Evolutionary conservation across 1,284 basidiomycete genomes (phyloP).

Genomic region (Pascua sp.): DNA sequence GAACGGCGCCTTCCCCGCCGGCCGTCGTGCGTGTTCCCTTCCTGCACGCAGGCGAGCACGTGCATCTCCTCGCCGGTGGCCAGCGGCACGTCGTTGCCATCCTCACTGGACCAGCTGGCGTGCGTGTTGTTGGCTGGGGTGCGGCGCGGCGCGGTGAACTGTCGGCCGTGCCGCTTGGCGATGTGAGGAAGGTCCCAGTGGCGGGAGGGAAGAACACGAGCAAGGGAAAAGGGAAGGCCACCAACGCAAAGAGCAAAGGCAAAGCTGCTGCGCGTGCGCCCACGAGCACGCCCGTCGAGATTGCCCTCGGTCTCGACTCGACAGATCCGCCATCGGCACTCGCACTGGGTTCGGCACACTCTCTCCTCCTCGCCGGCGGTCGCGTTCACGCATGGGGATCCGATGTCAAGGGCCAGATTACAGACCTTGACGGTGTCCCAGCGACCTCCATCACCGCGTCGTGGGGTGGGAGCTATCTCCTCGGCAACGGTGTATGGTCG

Average conservation of each 20-base stretch:
- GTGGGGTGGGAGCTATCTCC: conserved; percentile 75
- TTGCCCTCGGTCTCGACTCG: conserved; percentile 12
- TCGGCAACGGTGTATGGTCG: conserved; percentile 51
- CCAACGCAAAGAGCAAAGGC: conserved; percentile 26
- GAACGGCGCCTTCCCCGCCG: conserved; percentile 52
- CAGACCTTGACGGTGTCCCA: conserved; percentile 44
- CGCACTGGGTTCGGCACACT: conserved; percentile 69
- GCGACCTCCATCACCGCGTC: conserved; percentile 58
- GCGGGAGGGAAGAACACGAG: no score
- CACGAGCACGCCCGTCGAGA: conserved; percentile 17
- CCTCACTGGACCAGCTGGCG: conserved; percentile 30
- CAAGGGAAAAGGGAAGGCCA: conserved; percentile 1
- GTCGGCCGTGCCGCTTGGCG: no score
- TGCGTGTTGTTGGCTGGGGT: conserved; percentile 71
- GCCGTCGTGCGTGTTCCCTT: conserved; percentile 11
- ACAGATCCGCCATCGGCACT: conserved; percentile 30
- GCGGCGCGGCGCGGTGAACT: conserved; percentile 67
- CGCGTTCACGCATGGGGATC: conserved; percentile 60
- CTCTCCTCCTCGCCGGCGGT: conserved; percentile 57
- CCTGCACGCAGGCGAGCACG: conserved; percentile 23
- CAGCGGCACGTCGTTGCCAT: conserved; percentile 66
- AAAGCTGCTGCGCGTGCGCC: conserved; percentile 20
- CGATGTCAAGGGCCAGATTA: conserved; percentile 65
- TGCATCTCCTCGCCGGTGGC: conserved; percentile 57
- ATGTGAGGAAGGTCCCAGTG: no score